Evolutionary conservation across 805 yeast genomes (phyloP).

Genomic region (Saturnispora serradocipensis): DNA sequence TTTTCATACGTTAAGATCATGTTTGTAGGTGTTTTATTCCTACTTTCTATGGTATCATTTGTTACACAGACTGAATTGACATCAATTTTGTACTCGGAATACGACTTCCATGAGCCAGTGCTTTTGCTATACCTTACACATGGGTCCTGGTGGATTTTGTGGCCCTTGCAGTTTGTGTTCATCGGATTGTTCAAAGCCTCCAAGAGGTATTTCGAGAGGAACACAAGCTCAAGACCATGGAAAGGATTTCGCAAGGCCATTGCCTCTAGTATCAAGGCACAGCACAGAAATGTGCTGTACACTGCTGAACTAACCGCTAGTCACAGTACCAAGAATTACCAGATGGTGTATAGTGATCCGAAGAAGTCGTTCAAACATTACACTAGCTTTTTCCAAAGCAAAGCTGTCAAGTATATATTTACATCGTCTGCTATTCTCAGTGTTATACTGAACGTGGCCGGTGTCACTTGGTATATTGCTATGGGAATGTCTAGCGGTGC

Average conservation of each 20-base stretch:
- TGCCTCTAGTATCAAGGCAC: constrained; percentile 32
- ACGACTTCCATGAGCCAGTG: constrained; percentile 60
- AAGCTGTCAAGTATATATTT: constrained; percentile 41
- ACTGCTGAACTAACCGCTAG: constrained; percentile 29
- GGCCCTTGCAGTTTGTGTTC: constrained; percentile 55
- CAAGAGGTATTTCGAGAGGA: constrained; percentile 20
- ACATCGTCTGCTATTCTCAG: constrained; percentile 38
- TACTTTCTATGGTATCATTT: constrained; percentile 47
- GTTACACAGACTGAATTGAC: constrained; percentile 78
- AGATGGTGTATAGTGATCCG: constrained; percentile 23
- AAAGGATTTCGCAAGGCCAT: constrained; percentile 26
- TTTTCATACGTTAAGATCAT: constrained; percentile 31
- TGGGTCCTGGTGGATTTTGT: constrained; percentile 63
- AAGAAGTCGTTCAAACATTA: constrained; percentile 21
- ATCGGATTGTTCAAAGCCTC: constrained; percentile 40
- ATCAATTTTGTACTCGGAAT: constrained; percentile 48
- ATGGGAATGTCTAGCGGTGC: constrained; percentile 73
- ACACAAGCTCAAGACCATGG: constrained; percentile 22
- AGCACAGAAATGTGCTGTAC: constrained; percentile 33
- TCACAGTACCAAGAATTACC: constrained; percentile 23
- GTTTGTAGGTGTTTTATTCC: constrained; percentile 38
- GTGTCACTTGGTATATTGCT: constrained; percentile 78
- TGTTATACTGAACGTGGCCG: constrained; percentile 60
- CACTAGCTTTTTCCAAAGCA: constrained; percentile 31
- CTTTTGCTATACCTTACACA: constrained; percentile 62